Evolutionary conservation across 805 yeast species (phyloP).

Genomic region (Sporopachydermia lactativora): DNA sequence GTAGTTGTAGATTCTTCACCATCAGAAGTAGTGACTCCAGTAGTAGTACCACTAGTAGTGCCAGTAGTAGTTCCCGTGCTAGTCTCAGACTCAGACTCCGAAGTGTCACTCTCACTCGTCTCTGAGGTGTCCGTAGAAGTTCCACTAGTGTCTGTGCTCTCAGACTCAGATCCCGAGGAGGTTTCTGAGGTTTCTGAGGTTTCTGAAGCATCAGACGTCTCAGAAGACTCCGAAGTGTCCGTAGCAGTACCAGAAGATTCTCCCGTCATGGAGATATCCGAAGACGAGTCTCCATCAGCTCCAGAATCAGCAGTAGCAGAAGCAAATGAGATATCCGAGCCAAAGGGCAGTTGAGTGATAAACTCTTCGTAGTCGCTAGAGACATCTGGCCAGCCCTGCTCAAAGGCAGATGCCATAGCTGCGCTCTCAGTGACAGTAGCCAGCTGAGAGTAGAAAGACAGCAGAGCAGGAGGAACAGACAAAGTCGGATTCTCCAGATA

Average conservation of each 20-base stretch:
- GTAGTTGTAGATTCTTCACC: not conserved
- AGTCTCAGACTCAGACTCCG: not conserved
- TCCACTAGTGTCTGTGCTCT: not conserved
- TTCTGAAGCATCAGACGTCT: not conserved
- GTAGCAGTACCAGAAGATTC: not conserved
- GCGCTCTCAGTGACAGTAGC: not conserved
- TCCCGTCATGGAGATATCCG: too few species aligned
- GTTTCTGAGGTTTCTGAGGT: not conserved
- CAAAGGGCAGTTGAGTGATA: not conserved
- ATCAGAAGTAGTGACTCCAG: too few species aligned
- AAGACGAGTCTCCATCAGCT: not conserved
- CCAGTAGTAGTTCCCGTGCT: slow-evolving; percentile 1
- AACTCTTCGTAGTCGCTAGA: not conserved
- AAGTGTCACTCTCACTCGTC: not conserved
- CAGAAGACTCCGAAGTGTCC: not conserved
- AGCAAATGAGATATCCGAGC: not conserved
- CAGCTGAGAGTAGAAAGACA: not conserved
- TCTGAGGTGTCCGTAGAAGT: not conserved
- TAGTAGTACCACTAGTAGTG: too few species aligned
- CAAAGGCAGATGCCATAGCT: not conserved
- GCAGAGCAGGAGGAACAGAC: not conserved
- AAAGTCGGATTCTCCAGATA: not conserved
- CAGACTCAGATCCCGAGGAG: not conserved
- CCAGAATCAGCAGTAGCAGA: not conserved
- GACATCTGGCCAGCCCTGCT: not conserved